Conservation (phyloP, 1,139 yeast genomes). For the Yamadazyma spencermartinsiae region DNA sequence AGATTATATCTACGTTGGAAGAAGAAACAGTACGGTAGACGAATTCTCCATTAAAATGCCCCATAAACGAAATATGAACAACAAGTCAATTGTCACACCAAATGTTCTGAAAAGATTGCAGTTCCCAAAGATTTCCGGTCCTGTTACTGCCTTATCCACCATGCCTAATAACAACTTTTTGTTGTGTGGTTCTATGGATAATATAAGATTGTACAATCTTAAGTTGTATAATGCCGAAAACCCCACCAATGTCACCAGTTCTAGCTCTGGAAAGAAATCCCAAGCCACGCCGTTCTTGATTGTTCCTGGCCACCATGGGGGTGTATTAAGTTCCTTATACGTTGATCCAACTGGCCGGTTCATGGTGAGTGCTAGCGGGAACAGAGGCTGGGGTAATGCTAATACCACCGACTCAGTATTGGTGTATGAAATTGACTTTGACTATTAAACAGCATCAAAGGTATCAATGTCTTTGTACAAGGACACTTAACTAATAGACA, state of each 20-base stretch:
- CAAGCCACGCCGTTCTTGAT: conserved; percentile 58
- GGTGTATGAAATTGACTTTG: conserved; percentile 68
- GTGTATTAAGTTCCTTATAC: conserved; percentile 54
- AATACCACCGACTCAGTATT: conserved; percentile 74
- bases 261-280: conserved; percentile 23
- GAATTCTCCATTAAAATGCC: conserved; percentile 76
- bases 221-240: conserved; percentile 47
- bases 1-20: conserved; percentile 74
- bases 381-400: conserved; percentile 91
- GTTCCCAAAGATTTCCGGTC: conserved; percentile 89
- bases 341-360: conserved; percentile 88
- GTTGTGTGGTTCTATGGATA: conserved; percentile 87
- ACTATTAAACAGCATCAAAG: conserved; percentile 10
- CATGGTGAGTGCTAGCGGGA: conserved; percentile 90
- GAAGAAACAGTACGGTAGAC: conserved; percentile 87
- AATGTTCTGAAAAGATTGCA: conserved; percentile 60
- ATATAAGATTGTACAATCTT: conserved; percentile 81
- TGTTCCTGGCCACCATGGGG: conserved; percentile 66
- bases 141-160: conserved; percentile 78
- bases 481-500: neutral
- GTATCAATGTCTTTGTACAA: too few species aligned
- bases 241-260: conserved; percentile 17
- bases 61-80: conserved; percentile 25
- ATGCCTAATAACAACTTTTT: conserved; percentile 81
- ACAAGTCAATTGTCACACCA: conserved; percentile 29